Conservation (phyloP, 768 basidiomycete species). For the Tulasnella sp. region DNA sequence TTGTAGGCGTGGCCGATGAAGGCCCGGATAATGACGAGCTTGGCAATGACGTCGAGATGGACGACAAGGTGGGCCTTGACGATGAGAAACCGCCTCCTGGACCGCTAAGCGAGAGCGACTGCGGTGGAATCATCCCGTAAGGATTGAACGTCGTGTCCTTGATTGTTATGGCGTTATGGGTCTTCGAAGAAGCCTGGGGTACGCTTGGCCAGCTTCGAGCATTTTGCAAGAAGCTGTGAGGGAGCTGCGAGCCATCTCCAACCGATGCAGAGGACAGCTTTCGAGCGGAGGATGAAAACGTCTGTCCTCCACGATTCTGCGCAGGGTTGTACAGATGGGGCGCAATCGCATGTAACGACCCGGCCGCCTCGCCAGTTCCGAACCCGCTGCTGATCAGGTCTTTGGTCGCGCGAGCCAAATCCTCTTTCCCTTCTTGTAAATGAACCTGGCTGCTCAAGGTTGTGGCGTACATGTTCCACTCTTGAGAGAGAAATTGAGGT, state of each 20-base stretch:
- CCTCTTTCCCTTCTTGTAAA: constrained; percentile 48
- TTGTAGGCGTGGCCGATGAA: constrained; percentile 13
- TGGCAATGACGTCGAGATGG: neutral
- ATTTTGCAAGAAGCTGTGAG: constrained; percentile 4
- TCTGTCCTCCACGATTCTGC: constrained; percentile 27
- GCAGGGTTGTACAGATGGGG: constrained; percentile 30
- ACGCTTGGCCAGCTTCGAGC: constrained; percentile 18
- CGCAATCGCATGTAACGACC: constrained; percentile 40
- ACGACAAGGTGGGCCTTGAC: constrained; percentile 3
- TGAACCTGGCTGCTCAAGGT: constrained; percentile 42
- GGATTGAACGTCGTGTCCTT: neutral
- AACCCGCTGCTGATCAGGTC: constrained; percentile 72
- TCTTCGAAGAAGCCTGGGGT: neutral
- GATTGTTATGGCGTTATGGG: neutral
- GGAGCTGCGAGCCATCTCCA: neutral
- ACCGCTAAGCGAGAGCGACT: neutral
- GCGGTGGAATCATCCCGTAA: neutral
- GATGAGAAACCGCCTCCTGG: neutral
- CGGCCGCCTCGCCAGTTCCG: constrained; percentile 14
- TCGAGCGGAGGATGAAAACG: constrained; percentile 28
- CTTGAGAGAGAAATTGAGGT: constrained; percentile 37
- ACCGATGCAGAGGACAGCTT: constrained; percentile 27
- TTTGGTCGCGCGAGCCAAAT: constrained; percentile 73
- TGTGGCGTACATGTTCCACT: constrained; percentile 48
- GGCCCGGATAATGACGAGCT: neutral